Evolutionary conservation across 73 alveolate genomes (phyloP).

Genomic region (Paramecium bursaria): DNA sequence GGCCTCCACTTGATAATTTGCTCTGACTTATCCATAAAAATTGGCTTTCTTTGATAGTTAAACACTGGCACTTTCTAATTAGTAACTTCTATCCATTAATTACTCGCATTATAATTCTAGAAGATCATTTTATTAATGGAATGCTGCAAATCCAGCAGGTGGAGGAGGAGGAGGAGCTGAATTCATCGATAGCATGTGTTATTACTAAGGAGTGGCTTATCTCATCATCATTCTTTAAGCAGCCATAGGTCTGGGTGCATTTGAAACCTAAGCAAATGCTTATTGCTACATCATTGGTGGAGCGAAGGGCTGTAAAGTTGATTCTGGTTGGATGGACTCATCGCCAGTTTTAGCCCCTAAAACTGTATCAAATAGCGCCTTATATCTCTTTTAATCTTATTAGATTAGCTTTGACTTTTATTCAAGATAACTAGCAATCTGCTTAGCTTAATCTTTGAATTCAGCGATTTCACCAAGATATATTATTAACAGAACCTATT

Average conservation of each 20-base stretch:
- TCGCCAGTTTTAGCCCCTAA: slow-evolving; percentile 65
- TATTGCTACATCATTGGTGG: neutral
- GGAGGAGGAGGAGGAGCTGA: too few species aligned
- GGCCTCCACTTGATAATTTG: too few species aligned
- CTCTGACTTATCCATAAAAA: too few species aligned
- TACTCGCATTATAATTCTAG: too few species aligned
- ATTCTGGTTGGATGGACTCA: neutral
- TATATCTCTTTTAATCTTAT: slow-evolving; percentile 28
- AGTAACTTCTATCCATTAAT: too few species aligned
- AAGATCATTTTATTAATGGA: too few species aligned
- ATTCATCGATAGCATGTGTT: too few species aligned
- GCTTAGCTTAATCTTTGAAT: slow-evolving; percentile 70
- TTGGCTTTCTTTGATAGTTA: too few species aligned
- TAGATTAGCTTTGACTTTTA: slow-evolving; percentile 21
- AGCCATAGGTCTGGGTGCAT: neutral
- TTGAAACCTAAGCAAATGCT: neutral
- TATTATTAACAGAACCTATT: slow-evolving; percentile 70
- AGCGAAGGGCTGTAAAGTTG: neutral
- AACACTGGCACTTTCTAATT: too few species aligned
- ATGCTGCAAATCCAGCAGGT: too few species aligned
- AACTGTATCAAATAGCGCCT: slow-evolving; percentile 74
- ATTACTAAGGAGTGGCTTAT: too few species aligned
- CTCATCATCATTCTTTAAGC: too few species aligned
- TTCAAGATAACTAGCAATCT: slow-evolving; percentile 61
- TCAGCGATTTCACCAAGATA: slow-evolving; percentile 52